Evolutionary conservation across 2,329 filamentous ascomycete species (phyloP).

Genomic region (Aspergillus sp.): DNA sequence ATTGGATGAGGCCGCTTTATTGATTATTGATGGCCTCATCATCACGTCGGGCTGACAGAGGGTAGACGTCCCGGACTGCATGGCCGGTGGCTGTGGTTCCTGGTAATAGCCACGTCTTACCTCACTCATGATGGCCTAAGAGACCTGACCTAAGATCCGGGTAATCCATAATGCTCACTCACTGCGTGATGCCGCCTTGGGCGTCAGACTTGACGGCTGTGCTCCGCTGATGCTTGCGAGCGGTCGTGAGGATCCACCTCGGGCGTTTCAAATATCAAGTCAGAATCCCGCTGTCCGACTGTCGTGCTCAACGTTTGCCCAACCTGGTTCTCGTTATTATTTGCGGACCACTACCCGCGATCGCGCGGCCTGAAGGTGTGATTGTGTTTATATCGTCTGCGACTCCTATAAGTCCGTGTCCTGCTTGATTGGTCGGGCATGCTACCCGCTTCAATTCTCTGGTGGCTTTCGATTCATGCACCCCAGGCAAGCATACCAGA

Average conservation of each 20-base stretch:
- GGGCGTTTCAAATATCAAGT: conserved; percentile 22
- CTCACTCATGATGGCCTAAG: not conserved
- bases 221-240: conserved; percentile 1
- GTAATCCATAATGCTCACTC: not conserved
- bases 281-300: not conserved
- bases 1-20: not conserved
- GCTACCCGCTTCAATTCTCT: not conserved
- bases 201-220: conserved; percentile 17
- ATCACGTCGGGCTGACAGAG: not conserved
- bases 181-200: not conserved
- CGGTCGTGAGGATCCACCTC: conserved; percentile 17
- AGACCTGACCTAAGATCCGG: conserved; percentile 5
- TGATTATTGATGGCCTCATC: conserved; percentile 4
- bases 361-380: not conserved
- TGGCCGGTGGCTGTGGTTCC: not conserved
- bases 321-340: not conserved
- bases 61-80: not conserved
- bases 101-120: not conserved
- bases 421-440: not conserved
- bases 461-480: not conserved
- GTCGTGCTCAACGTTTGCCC: not conserved
- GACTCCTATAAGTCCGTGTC: not conserved
- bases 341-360: not conserved
- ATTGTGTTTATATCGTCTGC: not conserved
- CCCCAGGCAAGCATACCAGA: not conserved